Conservation (phyloP, 345 rosid species). For the Populus ilicifolia region DNA sequence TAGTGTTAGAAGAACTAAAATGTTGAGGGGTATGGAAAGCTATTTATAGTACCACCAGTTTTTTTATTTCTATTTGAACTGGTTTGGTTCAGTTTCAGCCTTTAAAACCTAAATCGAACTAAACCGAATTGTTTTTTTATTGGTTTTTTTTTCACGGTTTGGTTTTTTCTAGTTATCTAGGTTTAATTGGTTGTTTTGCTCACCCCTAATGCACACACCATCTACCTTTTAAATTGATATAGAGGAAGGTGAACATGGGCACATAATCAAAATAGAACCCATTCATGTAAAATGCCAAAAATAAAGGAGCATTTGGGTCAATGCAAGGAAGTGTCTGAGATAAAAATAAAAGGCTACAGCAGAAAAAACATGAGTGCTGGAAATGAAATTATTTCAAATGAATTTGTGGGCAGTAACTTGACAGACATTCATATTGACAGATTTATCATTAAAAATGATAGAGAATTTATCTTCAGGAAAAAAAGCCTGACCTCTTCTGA, state of each 20-base stretch:
- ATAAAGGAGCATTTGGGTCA: no score
- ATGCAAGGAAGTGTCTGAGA: background rate
- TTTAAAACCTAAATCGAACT: no score
- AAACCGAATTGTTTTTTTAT: no score
- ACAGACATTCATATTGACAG: background rate
- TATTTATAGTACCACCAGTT: no score
- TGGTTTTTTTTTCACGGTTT: no score
- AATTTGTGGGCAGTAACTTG: background rate
- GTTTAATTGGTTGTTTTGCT: no score
- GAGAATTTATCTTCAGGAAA: background rate
- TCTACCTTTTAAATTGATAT: background rate
- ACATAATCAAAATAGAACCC: background rate
- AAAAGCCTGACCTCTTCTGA: constrained; percentile 55
- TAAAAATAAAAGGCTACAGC: background rate
- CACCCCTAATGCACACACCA: no score
- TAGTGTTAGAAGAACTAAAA: no score
- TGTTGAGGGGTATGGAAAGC: no score
- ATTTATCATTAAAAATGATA: background rate
- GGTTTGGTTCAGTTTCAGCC: no score
- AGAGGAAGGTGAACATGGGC: background rate
- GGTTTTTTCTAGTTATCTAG: no score
- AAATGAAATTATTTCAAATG: background rate
- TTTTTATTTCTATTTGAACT: no score
- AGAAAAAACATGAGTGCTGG: background rate
- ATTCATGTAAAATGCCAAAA: background rate